Evolutionary conservation across 2,329 filamentous ascomycete genomes (phyloP), one percentile per base, ranked within the genome.

Genomic region (Penicillium sp.): DNA sequence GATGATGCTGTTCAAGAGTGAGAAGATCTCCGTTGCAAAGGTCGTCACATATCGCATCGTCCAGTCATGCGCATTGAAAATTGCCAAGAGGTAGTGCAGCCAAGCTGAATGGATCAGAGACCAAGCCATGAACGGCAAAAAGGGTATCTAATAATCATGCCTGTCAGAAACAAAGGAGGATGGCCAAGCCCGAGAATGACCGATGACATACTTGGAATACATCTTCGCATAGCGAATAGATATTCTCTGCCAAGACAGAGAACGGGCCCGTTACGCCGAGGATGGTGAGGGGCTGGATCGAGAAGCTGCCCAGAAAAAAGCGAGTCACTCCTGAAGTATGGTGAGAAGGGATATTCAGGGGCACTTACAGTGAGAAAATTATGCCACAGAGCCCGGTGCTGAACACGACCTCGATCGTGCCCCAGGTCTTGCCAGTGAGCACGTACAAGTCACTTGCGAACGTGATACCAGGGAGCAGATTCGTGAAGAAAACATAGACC

Each of bases 31-130:
- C 46, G 84, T 86, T 61, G 82, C 87, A 72, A 89, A 89, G 22
- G 83, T 85, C 2, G 87, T 89, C 52, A 89, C 87, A 72, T 89
- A 89, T 67, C 84, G 81, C 87, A 89, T 89, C 0, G 87, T 89
- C 84, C 86, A 89, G 73, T 89, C 86, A 69, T 89, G 86, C 4
- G 86, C 87, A 72, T 89, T 89, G 74, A 89, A 84, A 54, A 88
- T 83, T 57, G 87, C 86, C 13, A 89, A 79, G 3, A 89, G 73
- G 65, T 83, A 84, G 69, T 88, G 85, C 80, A 89, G 84, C 87
- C 87, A 89, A 7, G 80, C 84, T 6, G 86, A 80, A 70, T 89
- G 87, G 55, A 89, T 87, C 38, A 88, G 80, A 2, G 85, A 83
- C 87, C 87, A 89, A 2, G 87, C 85, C 85, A 89, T 89, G 70